Evolutionary conservation across 345 rosid species (phyloP), one percentile per base, ranked within the genome.

Genomic region (Citrus maxima): DNA sequence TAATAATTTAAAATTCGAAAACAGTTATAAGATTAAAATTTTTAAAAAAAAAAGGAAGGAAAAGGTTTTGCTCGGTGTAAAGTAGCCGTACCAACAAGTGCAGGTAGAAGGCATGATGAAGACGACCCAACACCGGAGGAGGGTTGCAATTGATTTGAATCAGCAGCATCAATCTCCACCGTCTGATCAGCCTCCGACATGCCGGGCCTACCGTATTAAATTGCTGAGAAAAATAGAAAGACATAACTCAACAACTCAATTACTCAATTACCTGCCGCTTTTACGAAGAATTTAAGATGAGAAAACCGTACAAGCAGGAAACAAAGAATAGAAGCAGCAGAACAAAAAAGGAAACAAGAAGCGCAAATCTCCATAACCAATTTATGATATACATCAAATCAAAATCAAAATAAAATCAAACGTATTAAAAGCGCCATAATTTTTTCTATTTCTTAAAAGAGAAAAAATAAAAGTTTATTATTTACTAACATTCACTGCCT

Each of bases 131-230:
- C 19, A 40, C 40, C 22, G 32, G 6, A 6, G 37, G 22, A 51
- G 4, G 54, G 14, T 10, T 67, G 28, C 1, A 5, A 30, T 27
- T 40, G 77, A 62, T 62, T 13, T 38, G 56, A 25, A n/a, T 32
- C 28, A 10, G 68, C 27, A 6, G 16, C 19, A n/a, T 35, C 19
- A 58, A 35, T 59, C 10, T 40, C 59, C 77, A 65, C 24, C 70
- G 61, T 46, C 77, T 6, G 77, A 42, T 74, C 40, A 42, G 14
- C 40, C 30, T 28, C 70, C 58, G 42, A 74, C 77, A 74, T 74
- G 7, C 22, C 19, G 46, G 61, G 10, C 61, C 78, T 46, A 75
- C 78, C 16, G 38, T 22, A 46, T 63, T 63, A 61, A 75, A 42
- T 32, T 63, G 67, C 51, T 14, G 19, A 25, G 4, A 25, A 42